phyloP scores from a whole-genome alignment of 148 eudicot genomes.

The Selenicereus undatus region DNA sequence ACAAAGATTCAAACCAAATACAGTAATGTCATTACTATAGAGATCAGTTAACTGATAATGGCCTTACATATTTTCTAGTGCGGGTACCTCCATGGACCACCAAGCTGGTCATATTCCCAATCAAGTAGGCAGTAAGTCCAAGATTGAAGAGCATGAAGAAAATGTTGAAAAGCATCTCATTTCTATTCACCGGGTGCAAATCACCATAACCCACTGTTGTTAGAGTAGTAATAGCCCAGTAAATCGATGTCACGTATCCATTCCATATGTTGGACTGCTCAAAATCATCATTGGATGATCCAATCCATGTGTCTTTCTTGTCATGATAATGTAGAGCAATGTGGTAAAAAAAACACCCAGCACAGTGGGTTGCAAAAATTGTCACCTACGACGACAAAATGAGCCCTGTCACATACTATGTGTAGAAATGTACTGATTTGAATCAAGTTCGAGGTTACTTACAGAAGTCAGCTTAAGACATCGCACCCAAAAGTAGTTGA shows the following conservation, averaged over 20 bases:
- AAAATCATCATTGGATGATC: constrained; percentile 43
- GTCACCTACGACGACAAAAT: constrained; percentile 48
- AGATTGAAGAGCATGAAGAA: constrained; percentile 87
- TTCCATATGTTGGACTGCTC: constrained; percentile 48
- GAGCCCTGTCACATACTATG: not conserved
- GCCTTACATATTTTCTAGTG: constrained; percentile 73
- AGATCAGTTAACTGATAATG: not conserved
- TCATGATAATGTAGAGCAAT: constrained; percentile 62
- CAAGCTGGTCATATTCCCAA: constrained; percentile 94
- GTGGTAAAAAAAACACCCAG: constrained; percentile 70
- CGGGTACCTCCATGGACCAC: constrained; percentile 79
- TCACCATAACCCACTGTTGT: constrained; percentile 88
- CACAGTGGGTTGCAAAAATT: constrained; percentile 70
- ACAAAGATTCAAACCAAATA: not conserved
- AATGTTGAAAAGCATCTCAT: constrained; percentile 71
- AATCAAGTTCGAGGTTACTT: constrained; percentile 34
- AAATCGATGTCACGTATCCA: constrained; percentile 62
- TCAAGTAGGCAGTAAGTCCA: constrained; percentile 74
- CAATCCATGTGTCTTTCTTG: constrained; percentile 65
- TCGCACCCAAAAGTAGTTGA: constrained; percentile 62
- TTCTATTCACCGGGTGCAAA: constrained; percentile 61
- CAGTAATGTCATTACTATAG: too few relatives aligned
- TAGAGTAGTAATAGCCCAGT: constrained; percentile 86
- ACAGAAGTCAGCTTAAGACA: constrained; percentile 62
- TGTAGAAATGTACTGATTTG: not conserved